Evolutionary conservation across 164 flowering plant genomes (phyloP).

Genomic region (Vitis riparia): DNA sequence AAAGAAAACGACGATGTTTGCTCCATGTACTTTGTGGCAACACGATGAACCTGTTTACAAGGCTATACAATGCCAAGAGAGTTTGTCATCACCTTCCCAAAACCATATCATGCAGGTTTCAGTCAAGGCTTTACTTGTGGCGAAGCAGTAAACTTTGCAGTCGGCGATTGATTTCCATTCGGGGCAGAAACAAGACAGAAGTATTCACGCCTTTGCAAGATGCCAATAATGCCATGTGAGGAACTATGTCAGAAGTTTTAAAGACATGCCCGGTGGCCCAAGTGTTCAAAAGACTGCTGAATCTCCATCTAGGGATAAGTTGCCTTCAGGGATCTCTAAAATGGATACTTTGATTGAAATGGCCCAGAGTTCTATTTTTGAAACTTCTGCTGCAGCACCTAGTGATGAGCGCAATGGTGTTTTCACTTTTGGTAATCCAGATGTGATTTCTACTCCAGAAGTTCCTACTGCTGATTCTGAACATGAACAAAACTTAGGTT

Average conservation of each 20-base stretch:
- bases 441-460: slow-evolving; percentile 12
- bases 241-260: slow-evolving; percentile 44
- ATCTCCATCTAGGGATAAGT: slow-evolving; percentile 24
- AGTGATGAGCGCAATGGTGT: slow-evolving; percentile 6
- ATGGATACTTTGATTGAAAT: slow-evolving; percentile 52
- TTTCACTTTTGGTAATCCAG: slow-evolving; percentile 3
- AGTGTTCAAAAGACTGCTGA: slow-evolving; percentile 24
- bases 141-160: too few relatives aligned
- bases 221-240: slow-evolving; percentile 41
- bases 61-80: too few relatives aligned
- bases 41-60: too few relatives aligned
- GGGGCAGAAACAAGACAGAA: too few relatives aligned
- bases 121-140: too few relatives aligned
- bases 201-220: too few relatives aligned
- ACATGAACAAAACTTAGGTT: slow-evolving; percentile 11
- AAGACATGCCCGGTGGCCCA: slow-evolving; percentile 34
- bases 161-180: too few relatives aligned
- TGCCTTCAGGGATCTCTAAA: slow-evolving; percentile 32
- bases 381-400: slow-evolving; percentile 17
- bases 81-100: too few relatives aligned
- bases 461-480: slow-evolving; percentile 12
- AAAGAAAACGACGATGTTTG: too few relatives aligned
- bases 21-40: too few relatives aligned
- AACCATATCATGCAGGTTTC: too few relatives aligned
- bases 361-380: slow-evolving; percentile 42